Conservation (phyloP, 2,329 filamentous ascomycete genomes). For the Fusarium praegraminearum region DNA sequence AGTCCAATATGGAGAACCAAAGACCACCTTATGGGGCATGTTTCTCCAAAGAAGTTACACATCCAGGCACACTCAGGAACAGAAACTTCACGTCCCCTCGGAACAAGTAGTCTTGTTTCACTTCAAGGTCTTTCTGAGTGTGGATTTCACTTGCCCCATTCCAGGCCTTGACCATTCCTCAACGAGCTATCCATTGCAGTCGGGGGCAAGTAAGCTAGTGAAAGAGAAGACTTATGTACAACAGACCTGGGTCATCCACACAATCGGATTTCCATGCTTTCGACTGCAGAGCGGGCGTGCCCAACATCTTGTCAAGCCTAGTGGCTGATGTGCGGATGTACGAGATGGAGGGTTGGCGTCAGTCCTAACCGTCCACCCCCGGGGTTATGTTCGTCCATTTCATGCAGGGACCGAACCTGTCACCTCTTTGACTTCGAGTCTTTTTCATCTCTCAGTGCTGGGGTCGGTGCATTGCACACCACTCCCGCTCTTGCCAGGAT, state of each 20-base stretch:
- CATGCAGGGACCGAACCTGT: slow-evolving; percentile 44
- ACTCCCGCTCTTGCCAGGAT: slow-evolving; percentile 32
- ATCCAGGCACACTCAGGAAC: slow-evolving; percentile 39
- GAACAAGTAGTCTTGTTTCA: slow-evolving; percentile 35
- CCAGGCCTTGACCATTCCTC: slow-evolving; percentile 45
- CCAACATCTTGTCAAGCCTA: slow-evolving; percentile 25
- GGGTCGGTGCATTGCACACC: slow-evolving; percentile 15
- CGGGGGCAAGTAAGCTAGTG: slow-evolving; percentile 39
- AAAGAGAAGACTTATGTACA: slow-evolving; percentile 14
- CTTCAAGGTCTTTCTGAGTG: slow-evolving; percentile 41
- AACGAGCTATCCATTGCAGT: slow-evolving; percentile 36
- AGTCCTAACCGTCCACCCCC: slow-evolving; percentile 30
- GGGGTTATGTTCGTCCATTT: slow-evolving; percentile 35
- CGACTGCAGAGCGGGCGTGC: slow-evolving; percentile 13
- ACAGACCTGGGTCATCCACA: slow-evolving; percentile 25
- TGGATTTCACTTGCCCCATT: slow-evolving; percentile 46
- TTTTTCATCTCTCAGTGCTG: background rate
- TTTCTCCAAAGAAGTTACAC: slow-evolving; percentile 29
- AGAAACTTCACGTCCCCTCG: slow-evolving; percentile 37
- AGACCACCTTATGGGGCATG: slow-evolving; percentile 28
- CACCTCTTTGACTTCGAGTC: slow-evolving; percentile 6
- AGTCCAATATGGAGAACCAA: slow-evolving; percentile 27
- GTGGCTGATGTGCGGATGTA: slow-evolving; percentile 10
- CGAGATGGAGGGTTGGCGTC: slow-evolving; percentile 31
- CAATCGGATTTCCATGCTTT: background rate